Percentiles rank a stretch among this genome's conserved stretches.
Conservation (phyloP, 352 stramenopile species). For the Globisporangium irregulare region DNA sequence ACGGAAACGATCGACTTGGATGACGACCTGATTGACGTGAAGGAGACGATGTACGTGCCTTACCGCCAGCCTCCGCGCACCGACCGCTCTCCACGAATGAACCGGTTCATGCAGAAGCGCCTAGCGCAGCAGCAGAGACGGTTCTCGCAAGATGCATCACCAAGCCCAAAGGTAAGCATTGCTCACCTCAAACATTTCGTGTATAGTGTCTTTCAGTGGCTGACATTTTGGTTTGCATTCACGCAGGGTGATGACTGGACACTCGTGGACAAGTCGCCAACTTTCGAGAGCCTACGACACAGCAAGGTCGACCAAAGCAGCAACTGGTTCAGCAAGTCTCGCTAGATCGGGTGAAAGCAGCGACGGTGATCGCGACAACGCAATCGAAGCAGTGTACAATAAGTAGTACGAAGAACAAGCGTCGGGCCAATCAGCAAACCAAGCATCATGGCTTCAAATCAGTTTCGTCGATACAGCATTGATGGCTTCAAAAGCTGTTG, state of each 20-base stretch:
- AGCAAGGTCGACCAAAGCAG: conserved; percentile 40
- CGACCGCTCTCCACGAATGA: conserved; percentile 27
- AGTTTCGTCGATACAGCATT: neutral
- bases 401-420: neutral
- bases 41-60: conserved; percentile 54
- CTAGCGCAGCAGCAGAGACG: conserved; percentile 25
- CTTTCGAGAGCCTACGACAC: conserved; percentile 51
- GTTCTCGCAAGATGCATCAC: conserved; percentile 28
- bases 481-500: conserved; percentile 5
- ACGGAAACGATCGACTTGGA: conserved; percentile 37
- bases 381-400: conserved; percentile 8
- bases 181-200: too few species aligned
- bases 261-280: conserved; percentile 76
- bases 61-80: conserved; percentile 30
- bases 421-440: neutral
- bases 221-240: conserved; percentile 2
- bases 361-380: neutral
- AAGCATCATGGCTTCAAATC: neutral
- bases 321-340: conserved; percentile 41
- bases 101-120: conserved; percentile 19
- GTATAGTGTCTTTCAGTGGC: neutral
- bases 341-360: conserved; percentile 1
- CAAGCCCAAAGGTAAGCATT: conserved; percentile 45
- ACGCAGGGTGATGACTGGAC: conserved; percentile 65
- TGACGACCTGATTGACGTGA: conserved; percentile 49